Percentiles rank a stretch among this genome's conserved stretches.
Conservation (phyloP, 164 flowering plant genomes). For the Umbilicus rupestris region DNA sequence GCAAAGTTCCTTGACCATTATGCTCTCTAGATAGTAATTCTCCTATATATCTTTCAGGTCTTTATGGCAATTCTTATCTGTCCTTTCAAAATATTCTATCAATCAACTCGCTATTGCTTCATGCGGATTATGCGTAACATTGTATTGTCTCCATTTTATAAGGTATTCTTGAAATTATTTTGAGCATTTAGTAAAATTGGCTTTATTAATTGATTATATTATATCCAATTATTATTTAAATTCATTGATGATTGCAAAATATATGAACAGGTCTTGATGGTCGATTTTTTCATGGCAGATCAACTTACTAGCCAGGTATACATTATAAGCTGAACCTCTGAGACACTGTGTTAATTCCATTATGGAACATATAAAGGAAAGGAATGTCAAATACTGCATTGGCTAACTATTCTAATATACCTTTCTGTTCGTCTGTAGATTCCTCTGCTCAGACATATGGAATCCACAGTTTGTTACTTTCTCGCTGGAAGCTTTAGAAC, state of each 20-base stretch:
- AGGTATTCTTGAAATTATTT: conserved; percentile 43
- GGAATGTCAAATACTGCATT: background rate
- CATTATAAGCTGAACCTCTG: background rate
- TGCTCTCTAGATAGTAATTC: background rate
- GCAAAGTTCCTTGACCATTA: background rate
- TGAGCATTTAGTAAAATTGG: background rate
- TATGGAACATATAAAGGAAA: background rate
- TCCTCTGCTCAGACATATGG: conserved; percentile 82
- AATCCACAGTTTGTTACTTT: conserved; percentile 80
- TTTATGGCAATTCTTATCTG: conserved; percentile 53
- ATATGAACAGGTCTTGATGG: conserved; percentile 66
- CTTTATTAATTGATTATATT: background rate
- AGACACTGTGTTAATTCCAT: background rate
- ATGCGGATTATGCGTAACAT: conserved; percentile 74
- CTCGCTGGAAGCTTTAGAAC: conserved; percentile 63
- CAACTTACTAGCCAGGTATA: conserved; percentile 98
- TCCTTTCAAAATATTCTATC: conserved; percentile 75
- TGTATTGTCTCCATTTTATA: conserved; percentile 80
- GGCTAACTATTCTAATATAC: background rate
- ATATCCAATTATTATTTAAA: background rate
- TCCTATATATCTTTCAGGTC: conserved; percentile 26
- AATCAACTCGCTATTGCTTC: conserved; percentile 78
- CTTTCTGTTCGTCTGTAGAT: conserved; percentile 29
- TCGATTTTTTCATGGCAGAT: conserved; percentile 98
- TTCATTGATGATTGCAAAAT: background rate